A percentile compares a stretch with the other conserved stretches of the same genome.
phyloP scores from a whole-genome alignment of 225 moss, liverwort and hornwort genomes.

The Antitrichia curtipendula region DNA sequence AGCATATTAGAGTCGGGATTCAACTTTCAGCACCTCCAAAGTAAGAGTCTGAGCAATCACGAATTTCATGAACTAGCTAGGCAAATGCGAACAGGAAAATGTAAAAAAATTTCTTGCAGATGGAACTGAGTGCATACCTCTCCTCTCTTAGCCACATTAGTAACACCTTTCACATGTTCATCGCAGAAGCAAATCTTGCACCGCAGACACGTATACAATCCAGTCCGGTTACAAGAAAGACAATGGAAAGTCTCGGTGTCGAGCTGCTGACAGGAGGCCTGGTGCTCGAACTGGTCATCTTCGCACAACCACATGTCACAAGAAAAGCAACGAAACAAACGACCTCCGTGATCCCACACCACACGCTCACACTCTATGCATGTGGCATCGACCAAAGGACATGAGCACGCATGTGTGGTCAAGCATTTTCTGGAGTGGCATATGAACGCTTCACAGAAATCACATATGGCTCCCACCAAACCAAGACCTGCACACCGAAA shows the following conservation, averaged over 20 bases:
- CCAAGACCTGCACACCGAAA: conserved; percentile 56
- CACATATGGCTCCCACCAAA: conserved; percentile 88
- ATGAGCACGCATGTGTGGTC: conserved; percentile 85
- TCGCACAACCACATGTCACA: conserved; percentile 99
- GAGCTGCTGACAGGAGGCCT: conserved; percentile 97
- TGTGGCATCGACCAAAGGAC: conserved; percentile 75
- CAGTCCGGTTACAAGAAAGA: conserved; percentile 84
- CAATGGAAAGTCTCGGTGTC: conserved; percentile 97
- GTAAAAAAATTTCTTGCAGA: not conserved
- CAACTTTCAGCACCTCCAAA: not conserved
- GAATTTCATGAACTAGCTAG: not conserved
- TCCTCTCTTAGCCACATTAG: conserved; percentile 81
- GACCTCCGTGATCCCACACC: conserved; percentile 97
- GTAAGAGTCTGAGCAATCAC: not conserved
- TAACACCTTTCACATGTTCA: conserved; percentile 93
- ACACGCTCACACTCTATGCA: conserved; percentile 94
- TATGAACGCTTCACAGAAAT: conserved; percentile 95
- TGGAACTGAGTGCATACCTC: conserved; percentile 34
- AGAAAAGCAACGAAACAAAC: conserved; percentile 89
- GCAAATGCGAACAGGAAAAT: not conserved
- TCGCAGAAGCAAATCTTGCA: conserved; percentile 99
- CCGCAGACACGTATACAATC: conserved; percentile 83
- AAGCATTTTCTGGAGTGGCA: conserved; percentile 94
- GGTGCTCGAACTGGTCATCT: conserved; percentile 98
- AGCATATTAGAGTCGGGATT: not conserved